Evolutionary conservation across 192 early-diverging fungal genomes (phyloP).

Genomic region (Phycomyces blakesleeanus): DNA sequence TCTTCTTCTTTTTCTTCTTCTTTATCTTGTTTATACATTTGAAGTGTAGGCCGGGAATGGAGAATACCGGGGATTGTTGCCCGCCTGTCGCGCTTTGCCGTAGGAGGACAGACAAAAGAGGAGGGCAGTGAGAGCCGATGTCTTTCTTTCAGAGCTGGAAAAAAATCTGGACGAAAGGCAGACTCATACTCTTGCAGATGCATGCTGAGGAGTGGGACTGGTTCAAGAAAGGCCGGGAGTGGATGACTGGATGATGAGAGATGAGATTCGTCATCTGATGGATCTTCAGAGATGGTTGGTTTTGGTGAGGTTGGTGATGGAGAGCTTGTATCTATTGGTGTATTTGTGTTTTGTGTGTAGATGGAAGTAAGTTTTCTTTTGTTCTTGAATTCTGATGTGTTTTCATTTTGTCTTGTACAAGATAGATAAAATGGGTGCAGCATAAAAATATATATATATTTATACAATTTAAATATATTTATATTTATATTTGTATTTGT

Average conservation of each 20-base stretch:
- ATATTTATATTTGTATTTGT: no score
- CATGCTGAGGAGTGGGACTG: background rate
- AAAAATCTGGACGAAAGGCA: conserved; percentile 5
- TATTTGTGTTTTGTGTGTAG: conserved; percentile 1
- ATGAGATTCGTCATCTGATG: conserved; percentile 10
- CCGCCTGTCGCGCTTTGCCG: background rate
- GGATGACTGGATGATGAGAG: background rate
- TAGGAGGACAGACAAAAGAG: background rate
- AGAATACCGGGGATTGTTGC: conserved; percentile 6
- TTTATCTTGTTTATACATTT: no score
- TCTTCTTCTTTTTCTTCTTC: no score
- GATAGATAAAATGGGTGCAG: no score
- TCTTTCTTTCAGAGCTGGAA: background rate
- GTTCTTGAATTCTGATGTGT: background rate
- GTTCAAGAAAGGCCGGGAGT: conserved; percentile 11
- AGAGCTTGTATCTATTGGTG: background rate
- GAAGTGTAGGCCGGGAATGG: background rate
- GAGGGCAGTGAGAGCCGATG: background rate
- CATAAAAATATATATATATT: no score
- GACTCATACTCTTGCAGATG: background rate
- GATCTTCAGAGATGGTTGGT: background rate
- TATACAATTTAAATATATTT: no score
- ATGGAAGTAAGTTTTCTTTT: background rate
- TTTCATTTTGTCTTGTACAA: no score
- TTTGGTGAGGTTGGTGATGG: conserved; percentile 17